Conservation (phyloP, 2,329 filamentous ascomycete species). For the Hypoxylon sp. region DNA sequence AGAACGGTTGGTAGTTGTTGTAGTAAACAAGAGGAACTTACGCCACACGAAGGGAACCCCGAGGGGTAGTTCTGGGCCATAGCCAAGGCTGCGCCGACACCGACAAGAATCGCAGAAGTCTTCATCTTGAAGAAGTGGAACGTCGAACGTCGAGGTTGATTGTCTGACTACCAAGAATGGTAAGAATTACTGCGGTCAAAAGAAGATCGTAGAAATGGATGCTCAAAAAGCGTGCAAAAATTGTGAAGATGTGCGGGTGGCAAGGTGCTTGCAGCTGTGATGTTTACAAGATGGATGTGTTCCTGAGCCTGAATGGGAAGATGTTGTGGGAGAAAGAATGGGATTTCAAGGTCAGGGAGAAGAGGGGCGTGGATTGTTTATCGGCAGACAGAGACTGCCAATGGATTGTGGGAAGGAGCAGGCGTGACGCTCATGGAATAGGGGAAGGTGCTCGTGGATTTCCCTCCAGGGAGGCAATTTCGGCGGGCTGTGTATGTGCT, state of each 20-base stretch:
- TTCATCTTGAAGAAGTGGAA: slow-evolving; percentile 64
- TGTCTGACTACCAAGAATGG: slow-evolving; percentile 40
- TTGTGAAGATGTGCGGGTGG: slow-evolving; percentile 45
- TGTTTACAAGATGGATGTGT: slow-evolving; percentile 50
- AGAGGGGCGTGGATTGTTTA: slow-evolving; percentile 32
- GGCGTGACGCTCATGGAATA: slow-evolving; percentile 21
- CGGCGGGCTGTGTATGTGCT: slow-evolving; percentile 35
- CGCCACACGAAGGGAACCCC: slow-evolving; percentile 66
- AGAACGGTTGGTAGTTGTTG: not conserved
- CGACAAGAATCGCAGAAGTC: slow-evolving; percentile 61
- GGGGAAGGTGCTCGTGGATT: slow-evolving; percentile 34
- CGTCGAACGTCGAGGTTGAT: slow-evolving; percentile 20
- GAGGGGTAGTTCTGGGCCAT: slow-evolving; percentile 59
- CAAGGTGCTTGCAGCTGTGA: slow-evolving; percentile 43
- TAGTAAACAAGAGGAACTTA: slow-evolving; percentile 58
- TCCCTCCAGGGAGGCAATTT: slow-evolving; percentile 34
- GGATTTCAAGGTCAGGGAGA: slow-evolving; percentile 19
- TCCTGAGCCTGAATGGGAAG: slow-evolving; percentile 45
- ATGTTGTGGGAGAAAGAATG: slow-evolving; percentile 39
- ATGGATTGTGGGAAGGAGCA: slow-evolving; percentile 5
- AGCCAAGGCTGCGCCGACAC: slow-evolving; percentile 59
- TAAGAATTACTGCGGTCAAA: slow-evolving; percentile 53
- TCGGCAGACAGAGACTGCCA: slow-evolving; percentile 21
- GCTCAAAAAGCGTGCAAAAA: slow-evolving; percentile 55
- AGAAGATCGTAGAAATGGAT: slow-evolving; percentile 54